Conservation (phyloP, 805 yeast genomes). For the Lipomyces sp. region DNA sequence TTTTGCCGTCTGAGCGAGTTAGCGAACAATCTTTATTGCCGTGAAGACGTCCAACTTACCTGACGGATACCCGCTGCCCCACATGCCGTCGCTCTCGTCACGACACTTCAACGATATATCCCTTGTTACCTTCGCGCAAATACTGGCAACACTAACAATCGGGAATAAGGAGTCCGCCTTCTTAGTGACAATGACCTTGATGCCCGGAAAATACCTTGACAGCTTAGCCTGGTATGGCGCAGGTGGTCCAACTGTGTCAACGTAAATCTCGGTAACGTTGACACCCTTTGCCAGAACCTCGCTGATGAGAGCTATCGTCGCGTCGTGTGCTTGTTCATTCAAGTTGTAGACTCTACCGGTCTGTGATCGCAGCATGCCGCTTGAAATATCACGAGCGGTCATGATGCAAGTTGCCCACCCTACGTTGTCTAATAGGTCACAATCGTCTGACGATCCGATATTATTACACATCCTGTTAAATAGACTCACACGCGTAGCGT, state of each 20-base stretch:
- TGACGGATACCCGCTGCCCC: slow-evolving; percentile 95
- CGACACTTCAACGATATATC: slow-evolving; percentile 60
- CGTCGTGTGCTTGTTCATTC: slow-evolving; percentile 95
- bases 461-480: slow-evolving; percentile 61
- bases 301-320: slow-evolving; percentile 79
- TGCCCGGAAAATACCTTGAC: slow-evolving; percentile 65
- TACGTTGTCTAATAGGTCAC: slow-evolving; percentile 58
- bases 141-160: slow-evolving; percentile 90
- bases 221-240: slow-evolving; percentile 77
- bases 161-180: slow-evolving; percentile 95
- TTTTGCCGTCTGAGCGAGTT: slow-evolving; percentile 66
- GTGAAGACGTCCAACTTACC: slow-evolving; percentile 7
- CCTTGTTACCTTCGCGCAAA: slow-evolving; percentile 95
- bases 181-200: slow-evolving; percentile 81
- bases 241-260: slow-evolving; percentile 98
- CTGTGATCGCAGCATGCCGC: slow-evolving; percentile 79
- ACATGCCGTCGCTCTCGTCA: slow-evolving; percentile 46
- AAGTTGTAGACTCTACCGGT: slow-evolving; percentile 65
- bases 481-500: slow-evolving; percentile 65
- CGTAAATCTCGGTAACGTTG: slow-evolving; percentile 70
- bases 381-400: slow-evolving; percentile 84
- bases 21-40: not conserved
- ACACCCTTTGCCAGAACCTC: slow-evolving; percentile 66
- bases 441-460: slow-evolving; percentile 27
- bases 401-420: slow-evolving; percentile 90